Base-by-base conservation (phyloP, 805 yeast genomes). In the Metschnikowia baotianmanensis region DNA sequence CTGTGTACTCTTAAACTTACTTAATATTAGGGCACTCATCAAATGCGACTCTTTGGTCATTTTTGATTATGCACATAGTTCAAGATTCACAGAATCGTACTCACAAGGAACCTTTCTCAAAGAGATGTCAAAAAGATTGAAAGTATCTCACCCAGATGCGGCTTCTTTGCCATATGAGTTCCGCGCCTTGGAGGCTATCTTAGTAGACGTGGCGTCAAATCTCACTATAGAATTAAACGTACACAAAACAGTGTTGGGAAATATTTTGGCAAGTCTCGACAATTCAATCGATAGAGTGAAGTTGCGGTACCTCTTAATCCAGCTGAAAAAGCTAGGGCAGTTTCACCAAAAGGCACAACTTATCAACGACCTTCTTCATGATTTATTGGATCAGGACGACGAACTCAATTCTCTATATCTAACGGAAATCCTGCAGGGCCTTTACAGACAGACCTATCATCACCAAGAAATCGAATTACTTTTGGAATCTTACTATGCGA, bases 401-500 rank as follows among this genome's bases (percentile, higher is more conserved):
- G 89, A 85, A 43, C 64, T 93, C 44, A 86, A 87, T 28, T 89
- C 80, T 7, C 69, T 93, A 58, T 88, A 88, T 59, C 67, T 93
- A 32, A 80, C 91, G 0, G 93, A 81, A 36, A 80, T 59, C 42
- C 59, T 42, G 36, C 52, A 37, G 62, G 86, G 59, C 30, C 53
- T 21, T 1, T 69, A 74, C 1, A 63, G 86, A 23, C 59, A 65
- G 12, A 73, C 75, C 2, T 77, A 77, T 37, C 85, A 87, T 49
- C 96, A 86, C 58, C 80, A 82, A 30, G 98, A 93, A 53, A 86
- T 89, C 16, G 99, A 93, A 58, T 74, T 93, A 71, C 70, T 93
- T 37, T 63, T 93, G 18, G 99, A 93, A 57, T 83, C 95, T 1
- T 93, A 93, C 67, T 88, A 86, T 53, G 83, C 83, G 38, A 95